Conservation (phyloP, 2,329 filamentous ascomycete genomes). For the Aspergillus ruber region DNA sequence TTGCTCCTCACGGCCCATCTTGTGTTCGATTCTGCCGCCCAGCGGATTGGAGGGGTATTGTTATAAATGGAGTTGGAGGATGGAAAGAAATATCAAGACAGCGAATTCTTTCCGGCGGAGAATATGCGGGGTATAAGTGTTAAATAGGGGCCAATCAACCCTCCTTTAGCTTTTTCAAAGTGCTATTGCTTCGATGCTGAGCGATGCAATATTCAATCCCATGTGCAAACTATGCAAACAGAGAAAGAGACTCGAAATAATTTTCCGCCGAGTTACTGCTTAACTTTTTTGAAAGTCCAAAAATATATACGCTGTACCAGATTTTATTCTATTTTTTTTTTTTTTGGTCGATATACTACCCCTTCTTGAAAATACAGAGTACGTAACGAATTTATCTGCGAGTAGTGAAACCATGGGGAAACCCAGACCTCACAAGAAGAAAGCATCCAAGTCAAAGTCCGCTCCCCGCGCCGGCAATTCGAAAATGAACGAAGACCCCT, state of each 20-base stretch:
- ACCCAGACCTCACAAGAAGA: constrained; percentile 45
- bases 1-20: constrained; percentile 69
- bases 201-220: constrained; percentile 21
- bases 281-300: constrained; percentile 1
- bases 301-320: background rate
- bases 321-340: no score
- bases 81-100: no score
- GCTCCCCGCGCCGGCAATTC: constrained; percentile 36
- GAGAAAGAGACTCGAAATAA: constrained; percentile 25
- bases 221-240: constrained; percentile 39
- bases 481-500: constrained; percentile 45
- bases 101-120: background rate
- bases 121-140: background rate
- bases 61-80: background rate
- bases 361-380: constrained; percentile 2
- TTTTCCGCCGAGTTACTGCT: constrained; percentile 8
- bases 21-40: constrained; percentile 21
- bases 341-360: background rate
- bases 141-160: background rate
- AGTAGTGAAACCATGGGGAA: constrained; percentile 41
- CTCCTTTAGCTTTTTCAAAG: constrained; percentile 3
- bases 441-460: constrained; percentile 38
- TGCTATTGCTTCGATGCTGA: constrained; percentile 8
- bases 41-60: constrained; percentile 25
- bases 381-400: constrained; percentile 2